Evolutionary conservation across 1,284 basidiomycete genomes (phyloP).

Genomic region (Cryptococcus hybrid): DNA sequence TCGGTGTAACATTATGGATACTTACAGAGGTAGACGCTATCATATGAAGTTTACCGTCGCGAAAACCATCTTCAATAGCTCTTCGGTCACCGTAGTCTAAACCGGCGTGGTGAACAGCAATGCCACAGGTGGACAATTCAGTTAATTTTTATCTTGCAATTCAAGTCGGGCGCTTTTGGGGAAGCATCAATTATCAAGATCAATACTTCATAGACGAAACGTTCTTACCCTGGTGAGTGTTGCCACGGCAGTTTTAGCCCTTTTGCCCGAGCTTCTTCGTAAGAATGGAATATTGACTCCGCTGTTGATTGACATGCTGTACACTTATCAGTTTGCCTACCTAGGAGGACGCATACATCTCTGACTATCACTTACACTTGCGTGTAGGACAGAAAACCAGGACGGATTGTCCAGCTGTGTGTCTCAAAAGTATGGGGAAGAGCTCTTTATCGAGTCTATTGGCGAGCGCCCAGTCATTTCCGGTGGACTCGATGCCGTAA

Average conservation of each 20-base stretch:
- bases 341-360: not conserved
- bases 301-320: slow-evolving; percentile 58
- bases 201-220: not conserved
- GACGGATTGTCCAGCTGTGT: slow-evolving; percentile 73
- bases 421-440: slow-evolving; percentile 65
- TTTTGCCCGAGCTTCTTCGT: slow-evolving; percentile 57
- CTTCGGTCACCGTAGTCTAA: slow-evolving; percentile 51
- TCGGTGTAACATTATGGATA: not conserved
- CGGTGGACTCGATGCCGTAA: slow-evolving; percentile 59
- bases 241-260: slow-evolving; percentile 64
- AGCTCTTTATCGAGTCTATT: slow-evolving; percentile 71
- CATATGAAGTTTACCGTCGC: slow-evolving; percentile 46
- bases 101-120: slow-evolving; percentile 57
- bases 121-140: slow-evolving; percentile 41
- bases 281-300: slow-evolving; percentile 69
- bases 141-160: slow-evolving; percentile 35
- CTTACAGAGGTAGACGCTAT: slow-evolving; percentile 50
- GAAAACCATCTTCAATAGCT: slow-evolving; percentile 52
- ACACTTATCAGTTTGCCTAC: not conserved
- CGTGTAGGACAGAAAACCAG: slow-evolving; percentile 83
- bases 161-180: slow-evolving; percentile 6
- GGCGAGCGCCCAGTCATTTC: slow-evolving; percentile 77
- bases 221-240: slow-evolving; percentile 52
- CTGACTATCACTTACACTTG: slow-evolving; percentile 58
- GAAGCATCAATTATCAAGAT: not conserved